phyloP scores from a whole-genome alignment of 78 protist species.

The Neovahlkampfia damariscottae region DNA sequence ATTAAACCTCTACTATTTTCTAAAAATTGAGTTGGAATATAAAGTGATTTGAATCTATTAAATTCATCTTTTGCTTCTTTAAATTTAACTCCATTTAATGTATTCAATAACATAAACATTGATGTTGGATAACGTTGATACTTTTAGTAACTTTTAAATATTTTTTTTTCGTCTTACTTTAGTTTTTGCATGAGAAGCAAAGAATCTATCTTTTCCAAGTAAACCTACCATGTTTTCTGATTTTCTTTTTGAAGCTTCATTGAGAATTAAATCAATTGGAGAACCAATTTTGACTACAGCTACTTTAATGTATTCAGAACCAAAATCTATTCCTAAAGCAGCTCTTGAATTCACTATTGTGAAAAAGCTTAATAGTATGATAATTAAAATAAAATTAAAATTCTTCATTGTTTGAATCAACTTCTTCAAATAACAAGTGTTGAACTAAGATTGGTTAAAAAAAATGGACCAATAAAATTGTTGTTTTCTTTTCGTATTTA shows the following conservation, averaged over 20 bases:
- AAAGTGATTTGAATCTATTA: background rate
- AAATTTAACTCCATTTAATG: too few species aligned
- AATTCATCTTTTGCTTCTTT: background rate
- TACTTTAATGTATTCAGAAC: slow-evolving; percentile 48
- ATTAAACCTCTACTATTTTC: background rate
- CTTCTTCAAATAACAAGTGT: too few species aligned
- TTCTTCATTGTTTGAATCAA: too few species aligned
- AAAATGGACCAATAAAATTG: too few species aligned
- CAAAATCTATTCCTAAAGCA: slow-evolving; percentile 65
- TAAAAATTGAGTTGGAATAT: background rate
- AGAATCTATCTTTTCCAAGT: slow-evolving; percentile 44
- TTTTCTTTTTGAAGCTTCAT: slow-evolving; percentile 57
- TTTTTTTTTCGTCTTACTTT: background rate
- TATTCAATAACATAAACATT: slow-evolving; percentile 12
- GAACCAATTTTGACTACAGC: slow-evolving; percentile 33
- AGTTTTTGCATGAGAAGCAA: slow-evolving; percentile 37
- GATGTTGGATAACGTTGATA: slow-evolving; percentile 17
- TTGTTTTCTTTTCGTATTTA: too few species aligned
- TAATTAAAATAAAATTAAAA: too few species aligned
- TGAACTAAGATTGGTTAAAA: too few species aligned
- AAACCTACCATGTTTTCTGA: slow-evolving; percentile 39
- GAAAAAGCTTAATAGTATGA: too few species aligned
- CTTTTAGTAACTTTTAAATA: background rate
- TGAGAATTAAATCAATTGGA: slow-evolving; percentile 41
- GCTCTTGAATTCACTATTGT: too few species aligned